phyloP scores from a whole-genome alignment of 2,329 filamentous ascomycete genomes.

The Exophiala dermatitidis region DNA sequence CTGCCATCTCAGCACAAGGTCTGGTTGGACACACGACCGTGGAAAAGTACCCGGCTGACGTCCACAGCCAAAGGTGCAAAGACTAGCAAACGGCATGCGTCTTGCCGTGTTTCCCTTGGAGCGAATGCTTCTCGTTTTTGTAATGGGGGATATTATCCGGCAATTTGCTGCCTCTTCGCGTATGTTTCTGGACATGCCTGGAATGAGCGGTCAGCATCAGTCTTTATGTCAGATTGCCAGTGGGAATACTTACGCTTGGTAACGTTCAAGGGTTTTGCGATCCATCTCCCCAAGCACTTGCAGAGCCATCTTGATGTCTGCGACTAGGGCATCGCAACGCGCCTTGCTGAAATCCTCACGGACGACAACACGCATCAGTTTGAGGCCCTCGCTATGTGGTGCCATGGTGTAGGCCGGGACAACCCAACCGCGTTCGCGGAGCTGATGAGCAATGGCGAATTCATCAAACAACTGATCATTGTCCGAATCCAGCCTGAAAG shows the following conservation, averaged over 20 bases:
- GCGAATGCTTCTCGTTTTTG: conserved; percentile 70
- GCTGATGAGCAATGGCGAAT: conserved; percentile 73
- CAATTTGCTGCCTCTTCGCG: conserved; percentile 41
- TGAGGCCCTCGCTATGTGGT: conserved; percentile 71
- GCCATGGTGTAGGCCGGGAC: conserved; percentile 97
- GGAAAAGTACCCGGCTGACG: neutral
- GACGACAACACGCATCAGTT: conserved; percentile 86
- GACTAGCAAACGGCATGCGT: conserved; percentile 74
- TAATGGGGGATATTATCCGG: conserved; percentile 47
- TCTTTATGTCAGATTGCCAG: neutral
- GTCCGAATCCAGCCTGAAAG: conserved; percentile 65
- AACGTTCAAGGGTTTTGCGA: conserved; percentile 59
- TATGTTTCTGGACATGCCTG: conserved; percentile 50
- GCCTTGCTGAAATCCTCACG: conserved; percentile 83
- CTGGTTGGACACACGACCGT: neutral
- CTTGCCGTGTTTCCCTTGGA: conserved; percentile 77
- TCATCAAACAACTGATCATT: conserved; percentile 59
- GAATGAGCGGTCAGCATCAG: conserved; percentile 5
- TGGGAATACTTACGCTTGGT: conserved; percentile 51
- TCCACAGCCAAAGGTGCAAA: neutral
- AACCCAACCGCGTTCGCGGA: conserved; percentile 83
- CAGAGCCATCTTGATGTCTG: conserved; percentile 71
- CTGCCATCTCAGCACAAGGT: no score
- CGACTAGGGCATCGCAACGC: conserved; percentile 70
- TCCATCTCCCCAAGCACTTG: conserved; percentile 68